Conservation (phyloP, 164 flowering plant species). For the Piper longum region DNA sequence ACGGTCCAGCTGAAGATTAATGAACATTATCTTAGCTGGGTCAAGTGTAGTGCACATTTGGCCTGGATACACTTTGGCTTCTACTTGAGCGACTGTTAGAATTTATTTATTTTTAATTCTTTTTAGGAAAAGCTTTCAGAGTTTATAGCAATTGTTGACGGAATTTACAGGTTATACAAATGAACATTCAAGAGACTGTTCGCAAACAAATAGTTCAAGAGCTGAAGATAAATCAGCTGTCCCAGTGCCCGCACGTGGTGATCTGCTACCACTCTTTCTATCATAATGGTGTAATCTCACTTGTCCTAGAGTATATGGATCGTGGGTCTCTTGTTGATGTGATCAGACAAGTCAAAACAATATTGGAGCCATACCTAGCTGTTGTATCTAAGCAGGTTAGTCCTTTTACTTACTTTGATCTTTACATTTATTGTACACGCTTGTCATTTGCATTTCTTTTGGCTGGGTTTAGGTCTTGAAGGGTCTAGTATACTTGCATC, state of each 20-base stretch:
- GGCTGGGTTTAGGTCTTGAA: constrained; percentile 48
- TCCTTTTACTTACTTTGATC: not conserved
- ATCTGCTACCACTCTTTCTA: constrained; percentile 91
- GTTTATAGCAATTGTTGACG: not conserved
- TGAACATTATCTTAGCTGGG: too few relatives aligned
- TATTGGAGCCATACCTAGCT: constrained; percentile 96
- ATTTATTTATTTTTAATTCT: too few relatives aligned
- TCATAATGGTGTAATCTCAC: constrained; percentile 90
- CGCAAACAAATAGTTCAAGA: constrained; percentile 97
- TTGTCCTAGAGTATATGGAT: constrained; percentile 97
- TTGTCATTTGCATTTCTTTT: not conserved
- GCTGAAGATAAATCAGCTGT: constrained; percentile 83
- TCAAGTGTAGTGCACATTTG: too few relatives aligned
- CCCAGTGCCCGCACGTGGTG: constrained; percentile 78
- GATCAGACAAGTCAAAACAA: constrained; percentile 76
- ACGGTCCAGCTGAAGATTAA: too few relatives aligned
- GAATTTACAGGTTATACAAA: constrained; percentile 66
- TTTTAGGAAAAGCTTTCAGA: too few relatives aligned
- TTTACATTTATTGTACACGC: not conserved
- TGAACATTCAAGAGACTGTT: constrained; percentile 88
- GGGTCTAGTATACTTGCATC: constrained; percentile 85
- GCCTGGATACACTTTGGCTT: too few relatives aligned
- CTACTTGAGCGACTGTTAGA: too few relatives aligned
- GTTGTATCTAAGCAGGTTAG: constrained; percentile 88
- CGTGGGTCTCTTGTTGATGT: constrained; percentile 90